These are phyloP conservation scores for Camelina laxa DNA, from an alignment of 345 rosid genomes.

Conservation along the genomic window DNA sequence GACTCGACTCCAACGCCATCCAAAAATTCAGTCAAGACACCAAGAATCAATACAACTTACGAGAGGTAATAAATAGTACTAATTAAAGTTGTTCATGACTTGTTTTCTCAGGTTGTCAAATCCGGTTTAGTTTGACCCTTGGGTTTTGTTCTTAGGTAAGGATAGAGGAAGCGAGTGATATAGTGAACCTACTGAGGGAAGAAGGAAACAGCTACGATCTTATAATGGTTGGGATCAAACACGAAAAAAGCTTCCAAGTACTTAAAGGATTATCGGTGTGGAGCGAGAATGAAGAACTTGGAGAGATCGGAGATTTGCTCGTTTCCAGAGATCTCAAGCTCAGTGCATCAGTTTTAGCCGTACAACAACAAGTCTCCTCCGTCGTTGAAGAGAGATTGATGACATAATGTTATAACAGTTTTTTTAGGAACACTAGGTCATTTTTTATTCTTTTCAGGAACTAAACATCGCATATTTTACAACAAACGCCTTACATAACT, in stretches of 20 bases:
- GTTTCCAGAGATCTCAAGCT: slow-evolving; percentile 41
- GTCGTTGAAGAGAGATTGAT: slow-evolving; percentile 14
- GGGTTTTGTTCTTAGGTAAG: not conserved
- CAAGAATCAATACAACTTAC: not conserved
- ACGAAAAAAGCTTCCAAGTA: slow-evolving; percentile 20
- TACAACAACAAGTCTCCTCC: slow-evolving; percentile 45
- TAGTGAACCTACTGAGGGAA: slow-evolving; percentile 8
- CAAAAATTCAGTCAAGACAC: slow-evolving; percentile 22
- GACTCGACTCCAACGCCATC: slow-evolving; percentile 28
- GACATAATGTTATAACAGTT: not conserved
- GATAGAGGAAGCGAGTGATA: slow-evolving; percentile 28
- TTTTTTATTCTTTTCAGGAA: not conserved
- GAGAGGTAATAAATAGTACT: slow-evolving; percentile 13
- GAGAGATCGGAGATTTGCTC: slow-evolving; percentile 49
- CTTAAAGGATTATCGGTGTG: slow-evolving; percentile 46
- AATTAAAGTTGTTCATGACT: not conserved
- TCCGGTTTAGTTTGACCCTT: not conserved
- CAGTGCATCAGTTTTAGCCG: slow-evolving; percentile 39
- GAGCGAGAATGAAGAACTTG: slow-evolving; percentile 47
- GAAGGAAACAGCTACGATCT: slow-evolving; percentile 40
- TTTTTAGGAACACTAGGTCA: slow-evolving; percentile 8
- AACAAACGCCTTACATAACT: not conserved
- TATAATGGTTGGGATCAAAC: slow-evolving; percentile 49
- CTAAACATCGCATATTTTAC: not conserved
- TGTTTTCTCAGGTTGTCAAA: not conserved